These are phyloP conservation scores for Penicillium bovifimosum DNA, from an alignment of 495 filamentous ascomycete genomes.

Conservation along the genomic window DNA sequence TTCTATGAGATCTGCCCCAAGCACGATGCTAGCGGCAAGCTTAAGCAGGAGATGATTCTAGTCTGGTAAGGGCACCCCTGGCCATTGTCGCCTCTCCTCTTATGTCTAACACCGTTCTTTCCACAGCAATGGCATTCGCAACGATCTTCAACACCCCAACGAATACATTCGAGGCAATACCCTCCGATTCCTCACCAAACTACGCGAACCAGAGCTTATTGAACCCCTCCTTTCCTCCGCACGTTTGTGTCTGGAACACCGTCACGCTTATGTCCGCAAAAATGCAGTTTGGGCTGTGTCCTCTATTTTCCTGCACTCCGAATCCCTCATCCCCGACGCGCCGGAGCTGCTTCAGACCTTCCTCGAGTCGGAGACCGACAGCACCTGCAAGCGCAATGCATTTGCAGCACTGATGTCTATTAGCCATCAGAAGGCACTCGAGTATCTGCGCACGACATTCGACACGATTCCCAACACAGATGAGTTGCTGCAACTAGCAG, in stretches of 20 bases:
- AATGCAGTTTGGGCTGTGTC: slow-evolving; percentile 93
- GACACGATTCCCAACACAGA: slow-evolving; percentile 92
- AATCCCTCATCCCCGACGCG: slow-evolving; percentile 89
- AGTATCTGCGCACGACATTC: slow-evolving; percentile 85
- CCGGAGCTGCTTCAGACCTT: slow-evolving; percentile 88
- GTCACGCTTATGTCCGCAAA: slow-evolving; percentile 96
- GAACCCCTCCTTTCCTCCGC: slow-evolving; percentile 92
- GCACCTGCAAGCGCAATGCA: slow-evolving; percentile 96
- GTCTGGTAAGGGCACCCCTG: slow-evolving; percentile 68
- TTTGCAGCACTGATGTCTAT: slow-evolving; percentile 88
- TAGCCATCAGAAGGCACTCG: slow-evolving; percentile 86
- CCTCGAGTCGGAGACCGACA: slow-evolving; percentile 85
- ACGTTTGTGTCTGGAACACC: slow-evolving; percentile 85
- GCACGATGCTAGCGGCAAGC: slow-evolving; percentile 79
- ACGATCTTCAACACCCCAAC: slow-evolving; percentile 95
- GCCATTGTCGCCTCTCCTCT: not conserved
- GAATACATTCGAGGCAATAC: slow-evolving; percentile 98
- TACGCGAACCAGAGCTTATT: slow-evolving; percentile 91
- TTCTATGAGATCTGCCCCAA: slow-evolving; percentile 99
- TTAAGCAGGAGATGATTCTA: slow-evolving; percentile 99
- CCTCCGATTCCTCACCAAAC: slow-evolving; percentile 92
- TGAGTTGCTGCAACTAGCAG: slow-evolving; percentile 86
- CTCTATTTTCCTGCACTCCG: slow-evolving; percentile 88
- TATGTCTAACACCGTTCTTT: slow-evolving; percentile 17
- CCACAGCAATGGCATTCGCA: slow-evolving; percentile 88